Percentiles rank a stretch among this genome's conserved stretches.
Evolutionary conservation across 148 eudicot genomes (phyloP).

Genomic region (Linanthus parryae): DNA sequence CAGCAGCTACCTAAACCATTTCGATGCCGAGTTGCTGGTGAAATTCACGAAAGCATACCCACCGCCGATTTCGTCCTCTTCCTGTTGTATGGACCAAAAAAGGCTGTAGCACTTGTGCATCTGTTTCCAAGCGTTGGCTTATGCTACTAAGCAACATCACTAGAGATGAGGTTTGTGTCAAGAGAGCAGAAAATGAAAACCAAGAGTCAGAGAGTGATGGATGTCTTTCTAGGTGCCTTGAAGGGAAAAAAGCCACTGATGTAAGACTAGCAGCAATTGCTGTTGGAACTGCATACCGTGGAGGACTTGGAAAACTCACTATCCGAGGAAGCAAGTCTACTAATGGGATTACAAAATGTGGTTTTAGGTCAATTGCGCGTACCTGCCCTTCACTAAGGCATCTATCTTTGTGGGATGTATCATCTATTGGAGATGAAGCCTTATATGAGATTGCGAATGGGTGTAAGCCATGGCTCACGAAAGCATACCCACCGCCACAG

Average conservation of each 20-base stretch:
- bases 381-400: slow-evolving; percentile 24
- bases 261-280: slow-evolving; percentile 87
- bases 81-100: too few relatives aligned
- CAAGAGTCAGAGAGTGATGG: slow-evolving; percentile 44
- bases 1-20: too few relatives aligned
- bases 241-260: slow-evolving; percentile 90
- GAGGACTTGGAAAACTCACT: slow-evolving; percentile 79
- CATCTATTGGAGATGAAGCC: background rate
- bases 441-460: slow-evolving; percentile 3
- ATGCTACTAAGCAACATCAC: slow-evolving; percentile 63
- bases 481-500: too few relatives aligned
- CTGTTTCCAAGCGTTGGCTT: slow-evolving; percentile 89
- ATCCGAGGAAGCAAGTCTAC: slow-evolving; percentile 47
- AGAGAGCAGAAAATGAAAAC: slow-evolving; percentile 18
- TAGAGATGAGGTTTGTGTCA: slow-evolving; percentile 28
- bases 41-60: too few relatives aligned
- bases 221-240: slow-evolving; percentile 61
- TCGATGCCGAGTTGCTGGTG: too few relatives aligned
- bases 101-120: slow-evolving; percentile 57
- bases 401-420: background rate
- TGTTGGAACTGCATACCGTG: slow-evolving; percentile 56
- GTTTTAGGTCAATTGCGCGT: slow-evolving; percentile 65
- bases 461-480: too few relatives aligned
- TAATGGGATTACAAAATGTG: slow-evolving; percentile 50
- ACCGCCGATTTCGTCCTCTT: too few relatives aligned